Percentiles rank a stretch among this genome's conserved stretches.
These are phyloP conservation scores for Marvania coccoides DNA, from an alignment of 139 green algal genomes.

Conservation along the genomic window DNA sequence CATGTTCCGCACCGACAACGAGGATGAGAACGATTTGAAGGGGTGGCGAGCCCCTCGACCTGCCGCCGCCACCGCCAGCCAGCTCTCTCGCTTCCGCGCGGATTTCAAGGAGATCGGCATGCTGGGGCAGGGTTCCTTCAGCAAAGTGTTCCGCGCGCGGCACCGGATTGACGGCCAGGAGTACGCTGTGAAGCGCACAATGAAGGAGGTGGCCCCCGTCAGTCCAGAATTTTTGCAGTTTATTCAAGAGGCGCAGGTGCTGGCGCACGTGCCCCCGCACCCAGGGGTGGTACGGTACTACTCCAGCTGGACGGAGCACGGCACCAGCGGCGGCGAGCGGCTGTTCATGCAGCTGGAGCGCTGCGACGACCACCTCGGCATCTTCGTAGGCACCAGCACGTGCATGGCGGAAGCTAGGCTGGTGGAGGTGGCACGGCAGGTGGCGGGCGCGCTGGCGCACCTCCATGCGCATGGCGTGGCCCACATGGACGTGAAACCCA, in stretches of 20 bases:
- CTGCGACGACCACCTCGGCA: slow-evolving; percentile 43
- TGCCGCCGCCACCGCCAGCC: neutral
- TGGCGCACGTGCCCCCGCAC: slow-evolving; percentile 63
- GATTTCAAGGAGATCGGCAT: slow-evolving; percentile 58
- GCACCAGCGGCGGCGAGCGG: slow-evolving; percentile 34
- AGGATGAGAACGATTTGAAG: slow-evolving; percentile 2
- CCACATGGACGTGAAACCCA: slow-evolving; percentile 93
- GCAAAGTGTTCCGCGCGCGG: slow-evolving; percentile 59
- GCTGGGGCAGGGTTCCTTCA: slow-evolving; percentile 69
- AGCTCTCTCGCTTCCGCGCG: slow-evolving; percentile 15
- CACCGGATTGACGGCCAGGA: slow-evolving; percentile 68
- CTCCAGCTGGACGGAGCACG: slow-evolving; percentile 67
- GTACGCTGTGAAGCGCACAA: slow-evolving; percentile 85
- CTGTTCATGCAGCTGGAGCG: slow-evolving; percentile 88
- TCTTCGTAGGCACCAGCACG: neutral
- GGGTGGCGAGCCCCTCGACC: neutral
- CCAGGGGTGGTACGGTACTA: slow-evolving; percentile 81
- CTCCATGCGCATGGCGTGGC: slow-evolving; percentile 73
- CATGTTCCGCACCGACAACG: slow-evolving; percentile 13
- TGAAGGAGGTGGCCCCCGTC: slow-evolving; percentile 36
- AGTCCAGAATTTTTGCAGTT: slow-evolving; percentile 19
- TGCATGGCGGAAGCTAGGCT: slow-evolving; percentile 56
- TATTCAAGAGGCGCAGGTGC: slow-evolving; percentile 73
- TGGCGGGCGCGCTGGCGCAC: slow-evolving; percentile 59
- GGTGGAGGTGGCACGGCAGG: slow-evolving; percentile 63